Conservation (phyloP, 202 grass and related monocot genomes). For the Hordeum pubiflorum region DNA sequence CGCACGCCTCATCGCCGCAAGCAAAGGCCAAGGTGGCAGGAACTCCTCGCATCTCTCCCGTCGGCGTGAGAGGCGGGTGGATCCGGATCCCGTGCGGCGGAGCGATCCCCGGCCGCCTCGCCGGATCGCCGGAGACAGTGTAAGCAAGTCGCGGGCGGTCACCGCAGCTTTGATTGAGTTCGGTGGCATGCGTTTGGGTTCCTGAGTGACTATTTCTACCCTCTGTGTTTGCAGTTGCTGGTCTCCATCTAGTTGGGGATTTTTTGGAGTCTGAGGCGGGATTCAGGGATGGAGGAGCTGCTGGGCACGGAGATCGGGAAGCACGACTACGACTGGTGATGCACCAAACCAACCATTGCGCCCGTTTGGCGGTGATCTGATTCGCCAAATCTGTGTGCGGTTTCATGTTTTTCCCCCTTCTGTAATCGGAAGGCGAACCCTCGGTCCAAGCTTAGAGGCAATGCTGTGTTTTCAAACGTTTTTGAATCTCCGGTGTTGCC, state of each 20-base stretch:
- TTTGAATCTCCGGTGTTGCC: not conserved
- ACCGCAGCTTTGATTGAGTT: not conserved
- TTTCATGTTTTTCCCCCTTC: not conserved
- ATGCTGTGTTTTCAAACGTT: constrained; percentile 11
- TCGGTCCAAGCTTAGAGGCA: not conserved
- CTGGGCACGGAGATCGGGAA: constrained; percentile 82
- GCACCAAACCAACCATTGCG: not conserved
- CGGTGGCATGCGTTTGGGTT: not conserved
- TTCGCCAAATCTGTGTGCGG: not conserved
- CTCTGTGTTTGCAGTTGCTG: not conserved
- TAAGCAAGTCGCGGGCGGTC: not conserved
- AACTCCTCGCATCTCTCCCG: not conserved
- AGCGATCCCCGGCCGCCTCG: not conserved
- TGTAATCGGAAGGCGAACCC: not conserved
- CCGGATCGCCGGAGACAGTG: constrained; percentile 17
- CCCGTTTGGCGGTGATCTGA: not conserved
- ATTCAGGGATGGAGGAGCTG: constrained; percentile 60
- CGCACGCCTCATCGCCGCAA: constrained; percentile 1
- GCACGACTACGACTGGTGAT: constrained; percentile 99
- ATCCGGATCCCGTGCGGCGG: not conserved
- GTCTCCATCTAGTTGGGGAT: constrained; percentile 8
- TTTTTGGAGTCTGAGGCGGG: not conserved
- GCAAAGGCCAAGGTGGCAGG: not conserved
- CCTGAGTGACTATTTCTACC: not conserved
- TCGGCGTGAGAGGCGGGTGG: not conserved